Evolutionary conservation across 1,284 basidiomycete genomes (phyloP).

Genomic region (Omphalotus olearius): DNA sequence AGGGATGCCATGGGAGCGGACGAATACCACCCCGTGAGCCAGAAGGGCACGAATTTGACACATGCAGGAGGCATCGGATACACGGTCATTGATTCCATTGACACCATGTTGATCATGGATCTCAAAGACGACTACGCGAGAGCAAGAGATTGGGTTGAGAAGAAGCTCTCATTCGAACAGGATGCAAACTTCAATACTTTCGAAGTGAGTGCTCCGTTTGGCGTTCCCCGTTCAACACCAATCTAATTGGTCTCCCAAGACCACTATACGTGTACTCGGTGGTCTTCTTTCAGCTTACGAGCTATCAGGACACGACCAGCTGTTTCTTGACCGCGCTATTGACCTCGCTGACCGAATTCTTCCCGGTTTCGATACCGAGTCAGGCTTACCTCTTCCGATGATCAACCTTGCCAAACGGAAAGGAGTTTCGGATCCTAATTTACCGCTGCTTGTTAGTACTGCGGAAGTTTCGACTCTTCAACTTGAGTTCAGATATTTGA

Average conservation of each 20-base stretch:
- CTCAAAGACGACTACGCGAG: slow-evolving; percentile 75
- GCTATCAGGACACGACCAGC: slow-evolving; percentile 55
- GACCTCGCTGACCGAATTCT: slow-evolving; percentile 85
- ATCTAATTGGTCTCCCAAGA: slow-evolving; percentile 20
- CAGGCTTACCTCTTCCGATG: slow-evolving; percentile 78
- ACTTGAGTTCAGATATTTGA: slow-evolving; percentile 90
- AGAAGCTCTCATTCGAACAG: slow-evolving; percentile 71
- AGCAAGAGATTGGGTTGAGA: slow-evolving; percentile 76
- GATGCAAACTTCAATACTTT: slow-evolving; percentile 88
- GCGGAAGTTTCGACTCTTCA: slow-evolving; percentile 85
- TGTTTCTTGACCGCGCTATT: slow-evolving; percentile 73
- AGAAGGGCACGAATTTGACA: slow-evolving; percentile 74
- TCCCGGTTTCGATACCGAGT: slow-evolving; percentile 79
- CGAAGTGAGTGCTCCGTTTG: slow-evolving; percentile 57
- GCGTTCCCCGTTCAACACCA: neutral
- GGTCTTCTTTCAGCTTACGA: slow-evolving; percentile 79
- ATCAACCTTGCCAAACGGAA: slow-evolving; percentile 69
- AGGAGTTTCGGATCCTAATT: slow-evolving; percentile 66
- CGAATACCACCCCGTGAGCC: slow-evolving; percentile 82
- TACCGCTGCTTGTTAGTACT: slow-evolving; percentile 68
- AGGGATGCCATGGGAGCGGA: slow-evolving; percentile 85
- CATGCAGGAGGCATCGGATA: slow-evolving; percentile 79
- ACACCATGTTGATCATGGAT: slow-evolving; percentile 86
- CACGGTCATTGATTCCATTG: slow-evolving; percentile 79
- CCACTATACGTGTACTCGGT: slow-evolving; percentile 42